These are phyloP conservation scores for Galerina marginata DNA, from an alignment of 768 basidiomycete species.

Conservation along the genomic window DNA sequence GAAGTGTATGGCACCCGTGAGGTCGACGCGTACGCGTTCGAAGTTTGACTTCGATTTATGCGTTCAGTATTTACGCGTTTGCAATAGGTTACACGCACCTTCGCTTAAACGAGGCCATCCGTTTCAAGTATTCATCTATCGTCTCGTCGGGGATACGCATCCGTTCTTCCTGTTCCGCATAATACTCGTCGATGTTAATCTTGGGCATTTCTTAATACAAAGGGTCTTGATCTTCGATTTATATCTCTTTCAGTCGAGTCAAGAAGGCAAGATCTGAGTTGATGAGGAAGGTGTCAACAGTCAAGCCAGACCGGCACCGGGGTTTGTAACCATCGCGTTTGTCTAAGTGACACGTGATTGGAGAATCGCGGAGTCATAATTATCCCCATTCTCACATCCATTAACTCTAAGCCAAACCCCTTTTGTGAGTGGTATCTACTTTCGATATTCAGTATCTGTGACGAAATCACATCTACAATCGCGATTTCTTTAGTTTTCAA, in stretches of 20 bases:
- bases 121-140: conserved; percentile 49
- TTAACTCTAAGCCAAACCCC: neutral
- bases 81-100: conserved; percentile 21
- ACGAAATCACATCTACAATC: too few relatives aligned
- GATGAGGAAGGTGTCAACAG: conserved; percentile 3
- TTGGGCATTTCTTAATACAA: conserved; percentile 20
- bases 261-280: conserved; percentile 10
- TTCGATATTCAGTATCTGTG: neutral
- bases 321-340: neutral
- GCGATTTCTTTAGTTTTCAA: too few relatives aligned
- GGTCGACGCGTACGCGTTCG: conserved; percentile 11
- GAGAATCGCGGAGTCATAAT: conserved; percentile 10
- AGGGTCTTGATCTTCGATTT: neutral
- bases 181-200: conserved; percentile 52
- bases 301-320: neutral
- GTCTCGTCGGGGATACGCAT: conserved; percentile 62
- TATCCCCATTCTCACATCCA: conserved; percentile 1
- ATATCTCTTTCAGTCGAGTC: conserved; percentile 6
- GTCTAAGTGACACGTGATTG: neutral
- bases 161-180: conserved; percentile 56
- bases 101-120: conserved; percentile 28
- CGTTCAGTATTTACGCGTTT: conserved; percentile 3
- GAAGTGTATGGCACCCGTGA: conserved; percentile 15
- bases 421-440: neutral
- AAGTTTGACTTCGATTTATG: conserved; percentile 11